Base-by-base conservation (phyloP, 2,329 filamentous ascomycete genomes). In the Cadophora sp. region DNA sequence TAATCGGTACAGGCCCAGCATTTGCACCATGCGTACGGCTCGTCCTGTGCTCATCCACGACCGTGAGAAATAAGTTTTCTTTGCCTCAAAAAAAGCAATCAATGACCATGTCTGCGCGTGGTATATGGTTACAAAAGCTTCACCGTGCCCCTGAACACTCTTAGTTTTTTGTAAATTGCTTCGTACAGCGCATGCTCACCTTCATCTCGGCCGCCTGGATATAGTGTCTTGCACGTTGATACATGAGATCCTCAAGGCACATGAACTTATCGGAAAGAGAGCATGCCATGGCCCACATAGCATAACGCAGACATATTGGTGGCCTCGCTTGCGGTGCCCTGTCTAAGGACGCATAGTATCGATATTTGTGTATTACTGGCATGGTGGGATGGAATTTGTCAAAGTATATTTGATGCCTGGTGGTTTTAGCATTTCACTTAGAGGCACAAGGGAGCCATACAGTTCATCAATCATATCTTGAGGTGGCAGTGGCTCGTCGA, bases 201-300 rank as follows among this genome's bases (percentile, higher is more conserved):
- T 89, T 93, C 88, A 97, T 91, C 80, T 97, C 93, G 71, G 96
- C 93, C 43, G 86, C 82, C 71, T 97, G 90, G 0, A 90, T 84
- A 75, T 97, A 97, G 71, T 94, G 94, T 36, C 94, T 86, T 4
- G 94, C 87, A 50, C 93, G 86, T 60, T 87, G 85, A 76, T 97
- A 97, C 74, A 97, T 94, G 58, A 94, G 85, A 8, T 91, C 89
- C 68, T 93, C 88, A 47, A 93, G 86, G 9, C 82, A 81, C 8
- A 85, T 82, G 74, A 96, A 96, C 75, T 93, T 93, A 48, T 91
- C 85, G 39, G 89, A 87, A 1, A 89, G 83, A 16, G 87, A 86
- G 5, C 93, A 88, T 9, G 92, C 92, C 73, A 92, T 82, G n/a
- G 89, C 87, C 93, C 94, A 97, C 77, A 97, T 92, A 27, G 89